Conservation (phyloP, 1,284 basidiomycete species). For the Cutaneotrichosporon daszewskae region DNA sequence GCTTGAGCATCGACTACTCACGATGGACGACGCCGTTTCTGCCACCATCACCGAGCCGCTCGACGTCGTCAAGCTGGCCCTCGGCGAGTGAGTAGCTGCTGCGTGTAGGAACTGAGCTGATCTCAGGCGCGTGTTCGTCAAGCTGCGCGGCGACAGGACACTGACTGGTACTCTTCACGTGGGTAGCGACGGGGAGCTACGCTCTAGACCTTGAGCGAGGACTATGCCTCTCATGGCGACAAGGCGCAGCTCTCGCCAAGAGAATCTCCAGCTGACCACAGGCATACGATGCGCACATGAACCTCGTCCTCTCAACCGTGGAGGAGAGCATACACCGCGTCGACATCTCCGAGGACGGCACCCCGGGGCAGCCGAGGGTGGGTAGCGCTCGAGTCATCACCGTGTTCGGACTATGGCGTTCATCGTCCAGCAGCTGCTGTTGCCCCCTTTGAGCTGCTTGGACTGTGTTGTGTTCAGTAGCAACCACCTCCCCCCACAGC, state of each 20-base stretch:
- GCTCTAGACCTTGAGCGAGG: neutral
- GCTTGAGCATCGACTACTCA: neutral
- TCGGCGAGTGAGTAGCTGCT: conserved; percentile 80
- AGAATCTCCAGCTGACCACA: conserved; percentile 49
- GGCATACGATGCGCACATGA: conserved; percentile 99
- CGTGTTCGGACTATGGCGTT: too few relatives aligned
- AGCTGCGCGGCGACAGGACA: conserved; percentile 90
- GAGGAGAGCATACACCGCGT: conserved; percentile 94
- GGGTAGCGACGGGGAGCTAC: conserved; percentile 36
- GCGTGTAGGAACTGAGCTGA: conserved; percentile 30
- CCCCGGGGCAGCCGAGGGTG: conserved; percentile 49
- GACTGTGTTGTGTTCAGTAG: neutral
- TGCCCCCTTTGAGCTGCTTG: neutral
- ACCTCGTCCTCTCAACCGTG: conserved; percentile 93
- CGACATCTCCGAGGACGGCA: conserved; percentile 56
- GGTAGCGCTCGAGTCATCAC: conserved; percentile 27
- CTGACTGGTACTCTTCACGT: conserved; percentile 90
- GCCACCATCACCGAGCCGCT: conserved; percentile 89
- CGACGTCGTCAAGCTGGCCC: conserved; percentile 90
- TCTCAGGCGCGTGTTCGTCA: conserved; percentile 53
- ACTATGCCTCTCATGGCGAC: neutral
- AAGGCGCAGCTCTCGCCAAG: too few relatives aligned
- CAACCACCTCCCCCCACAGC: neutral
- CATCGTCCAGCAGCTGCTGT: neutral
- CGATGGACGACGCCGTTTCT: conserved; percentile 54